Evolutionary conservation across 345 rosid genomes (phyloP), one percentile per base, ranked within the genome.

Genomic region (Schrenkiella parvula): DNA sequence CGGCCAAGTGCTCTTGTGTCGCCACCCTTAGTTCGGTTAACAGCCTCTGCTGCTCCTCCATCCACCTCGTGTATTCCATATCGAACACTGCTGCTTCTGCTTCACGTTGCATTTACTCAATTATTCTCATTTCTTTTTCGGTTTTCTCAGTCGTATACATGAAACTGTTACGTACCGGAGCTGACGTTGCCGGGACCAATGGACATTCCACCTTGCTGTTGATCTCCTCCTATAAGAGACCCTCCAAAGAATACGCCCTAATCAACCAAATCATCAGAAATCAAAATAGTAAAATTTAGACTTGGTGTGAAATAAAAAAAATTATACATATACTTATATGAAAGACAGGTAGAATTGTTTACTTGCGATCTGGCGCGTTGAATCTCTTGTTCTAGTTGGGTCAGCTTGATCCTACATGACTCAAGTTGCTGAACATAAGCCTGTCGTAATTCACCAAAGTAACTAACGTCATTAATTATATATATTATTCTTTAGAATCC

Each of bases 341-440:
- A 9, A 34, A 48, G 43, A 25, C 6, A 28, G 0, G 54, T 21
- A 29, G 4, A 48, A 47, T 8, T 52, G 37, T 56, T 86, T 64
- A 89, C 99, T 78, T 89, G 98, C 71, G 89, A 29, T 84, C 97
- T 83, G 9, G 96, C 93, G 59, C 98, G 83, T 78, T 91, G 98
- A 18, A 95, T 84, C 70, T 95, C 99, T 79, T 89, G 98, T 71
- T 95, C 99, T 42, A 95, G 78, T 78, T 95, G 98, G 62, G 92
- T 83, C 35, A 95, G 93, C 77, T 83, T 95, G 55, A 95, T 91
- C 82, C 98, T 83, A 72, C 98, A 91, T 58, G 99, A 80, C 80
- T 95, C 99, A 15, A 95, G 85, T 73, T 95, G 97, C 78, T 95
- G 99, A 67, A 95, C 96, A 51, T 95, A 95, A 43, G 99, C 97